Evolutionary conservation across 2,329 filamentous ascomycete genomes (phyloP).

Genomic region (Botryotinia calthae): DNA sequence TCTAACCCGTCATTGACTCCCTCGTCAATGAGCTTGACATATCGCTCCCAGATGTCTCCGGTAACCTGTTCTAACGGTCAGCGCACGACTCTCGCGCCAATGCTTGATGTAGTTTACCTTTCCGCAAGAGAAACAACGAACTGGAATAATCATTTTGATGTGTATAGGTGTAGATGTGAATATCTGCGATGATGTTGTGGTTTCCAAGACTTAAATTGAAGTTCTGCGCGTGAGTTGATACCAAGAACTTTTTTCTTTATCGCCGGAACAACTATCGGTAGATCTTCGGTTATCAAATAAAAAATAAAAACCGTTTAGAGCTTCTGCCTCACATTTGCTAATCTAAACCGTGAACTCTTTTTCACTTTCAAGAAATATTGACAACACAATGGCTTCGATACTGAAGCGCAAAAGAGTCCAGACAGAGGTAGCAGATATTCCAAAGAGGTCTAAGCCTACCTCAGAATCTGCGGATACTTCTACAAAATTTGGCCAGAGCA

Average conservation of each 20-base stretch:
- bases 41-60: conserved; percentile 95
- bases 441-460: conserved; percentile 35
- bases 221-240: conserved; percentile 21
- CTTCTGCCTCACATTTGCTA: conserved; percentile 14
- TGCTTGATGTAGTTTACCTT: conserved; percentile 64
- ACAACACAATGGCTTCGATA: conserved; percentile 39
- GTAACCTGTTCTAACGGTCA: conserved; percentile 64
- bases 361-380: conserved; percentile 32
- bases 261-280: conserved; percentile 4
- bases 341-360: conserved; percentile 22
- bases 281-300: conserved; percentile 14
- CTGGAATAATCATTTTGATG: conserved; percentile 90
- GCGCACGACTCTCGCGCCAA: conserved; percentile 20
- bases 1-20: conserved; percentile 70
- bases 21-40: conserved; percentile 82
- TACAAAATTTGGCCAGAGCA: conserved; percentile 13
- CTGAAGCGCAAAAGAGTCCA: conserved; percentile 41
- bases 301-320: conserved; percentile 27
- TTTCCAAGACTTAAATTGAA: conserved; percentile 8
- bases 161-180: neutral
- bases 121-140: conserved; percentile 98
- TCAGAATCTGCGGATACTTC: conserved; percentile 1
- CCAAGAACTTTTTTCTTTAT: conserved; percentile 22
- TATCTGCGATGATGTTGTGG: conserved; percentile 8
- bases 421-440: conserved; percentile 33